Conservation (phyloP, 1,284 basidiomycete genomes). For the Boletus sp. region DNA sequence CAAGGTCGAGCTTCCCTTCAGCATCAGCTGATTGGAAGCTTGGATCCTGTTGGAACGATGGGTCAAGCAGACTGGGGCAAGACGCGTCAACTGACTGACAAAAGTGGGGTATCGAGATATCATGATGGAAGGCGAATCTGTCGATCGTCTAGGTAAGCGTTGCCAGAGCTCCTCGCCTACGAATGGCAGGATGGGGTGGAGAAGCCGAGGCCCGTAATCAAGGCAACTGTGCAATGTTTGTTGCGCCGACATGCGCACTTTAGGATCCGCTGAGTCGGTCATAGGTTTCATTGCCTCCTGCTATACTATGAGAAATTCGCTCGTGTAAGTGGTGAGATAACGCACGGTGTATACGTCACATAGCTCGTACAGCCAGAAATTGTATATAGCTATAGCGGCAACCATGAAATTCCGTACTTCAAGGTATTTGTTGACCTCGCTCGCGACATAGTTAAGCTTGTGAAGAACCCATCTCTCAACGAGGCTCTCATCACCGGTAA, state of each 20-base stretch:
- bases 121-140: slow-evolving; percentile 89
- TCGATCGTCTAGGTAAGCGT: slow-evolving; percentile 83
- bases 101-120: slow-evolving; percentile 81
- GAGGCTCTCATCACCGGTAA: slow-evolving; percentile 86
- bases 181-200: slow-evolving; percentile 99
- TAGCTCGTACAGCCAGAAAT: slow-evolving; percentile 98
- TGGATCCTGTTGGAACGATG: slow-evolving; percentile 49
- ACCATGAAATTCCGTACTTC: slow-evolving; percentile 90
- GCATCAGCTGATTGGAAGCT: slow-evolving; percentile 74
- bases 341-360: slow-evolving; percentile 98
- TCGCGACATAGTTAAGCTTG: slow-evolving; percentile 85
- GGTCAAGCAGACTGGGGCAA: neutral
- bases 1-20: slow-evolving; percentile 84
- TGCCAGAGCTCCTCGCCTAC: slow-evolving; percentile 99
- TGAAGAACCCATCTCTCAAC: slow-evolving; percentile 97
- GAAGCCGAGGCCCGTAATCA: slow-evolving; percentile 85
- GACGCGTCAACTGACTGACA: slow-evolving; percentile 50
- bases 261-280: slow-evolving; percentile 74
- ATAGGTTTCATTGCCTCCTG: slow-evolving; percentile 98
- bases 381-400: slow-evolving; percentile 85
- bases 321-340: slow-evolving; percentile 17
- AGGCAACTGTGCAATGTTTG: slow-evolving; percentile 97
- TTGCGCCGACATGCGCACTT: slow-evolving; percentile 81
- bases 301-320: slow-evolving; percentile 13
- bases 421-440: slow-evolving; percentile 78